Evolutionary conservation across 2,329 filamentous ascomycete genomes (phyloP), one percentile per base, ranked within the genome.

Genomic region (Capronia coronata): DNA sequence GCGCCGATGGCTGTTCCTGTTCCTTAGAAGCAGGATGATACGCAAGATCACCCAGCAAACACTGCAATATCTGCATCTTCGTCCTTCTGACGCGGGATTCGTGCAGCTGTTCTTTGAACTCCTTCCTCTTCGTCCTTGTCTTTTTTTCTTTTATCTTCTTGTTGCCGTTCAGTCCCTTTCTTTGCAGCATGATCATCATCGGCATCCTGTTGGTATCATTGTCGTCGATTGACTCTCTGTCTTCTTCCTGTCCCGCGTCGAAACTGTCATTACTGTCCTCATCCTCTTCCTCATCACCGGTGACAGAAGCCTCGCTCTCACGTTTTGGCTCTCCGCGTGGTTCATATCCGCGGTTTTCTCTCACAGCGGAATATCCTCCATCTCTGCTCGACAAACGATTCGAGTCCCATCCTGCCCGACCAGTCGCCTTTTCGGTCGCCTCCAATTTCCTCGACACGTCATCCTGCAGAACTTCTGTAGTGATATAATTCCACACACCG

Each of bases 401-500:
- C 10, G 5, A 27, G 6, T 27, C 25, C 25, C 10, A 27, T 27
- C 25, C 6, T 10, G 25, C 25, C 5, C 10, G 25, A 10, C 25
- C 25, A 5, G 6, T 5, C 5, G 10, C 11, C 21, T 27, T 1
- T n/a, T 43, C 19, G 29, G 10, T 43, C 34, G 21, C 63, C 29
- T 58, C 55, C 48, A 63, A 59, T 30, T 63, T 55, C 16, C 29
- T 60, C 63, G 69, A 71, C 38, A 64, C 68, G 65, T 73, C 69
- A 1, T 63, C 56, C 39, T 67, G 67, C 22, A 73, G 59, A 2
- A 71, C 37, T 7, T 62, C 59, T 1, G 57, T 63, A 1, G 67
- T 70, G 1, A 73, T 41, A 32, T 68, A 62, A 37, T 68, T 63
- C 53, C 72, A 68, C 7, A 72, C 56, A 37, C 61, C 63, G 52